Percentiles rank a stretch among this genome's conserved stretches.
phyloP scores from a whole-genome alignment of 2,329 filamentous ascomycete species.

The Cercospora brassicicola region DNA sequence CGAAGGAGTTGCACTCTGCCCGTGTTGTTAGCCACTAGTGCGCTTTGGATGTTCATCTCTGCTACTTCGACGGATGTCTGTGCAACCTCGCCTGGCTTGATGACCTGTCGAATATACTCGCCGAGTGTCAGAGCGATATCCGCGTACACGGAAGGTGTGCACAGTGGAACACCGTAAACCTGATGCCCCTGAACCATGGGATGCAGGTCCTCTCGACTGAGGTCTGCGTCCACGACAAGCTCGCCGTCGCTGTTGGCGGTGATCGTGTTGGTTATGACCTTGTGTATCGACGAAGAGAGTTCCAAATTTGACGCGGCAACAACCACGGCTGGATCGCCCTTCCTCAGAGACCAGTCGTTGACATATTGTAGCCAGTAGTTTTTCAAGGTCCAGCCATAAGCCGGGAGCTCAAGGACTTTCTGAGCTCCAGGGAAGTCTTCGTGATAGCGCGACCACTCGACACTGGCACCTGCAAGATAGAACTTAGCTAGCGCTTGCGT shows the following conservation, averaged over 20 bases:
- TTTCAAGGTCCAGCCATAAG: conserved; percentile 38
- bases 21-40: conserved; percentile 26
- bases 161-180: conserved; percentile 42
- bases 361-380: conserved; percentile 42
- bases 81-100: conserved; percentile 4
- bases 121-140: conserved; percentile 41
- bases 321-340: conserved; percentile 27
- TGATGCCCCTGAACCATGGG: conserved; percentile 49
- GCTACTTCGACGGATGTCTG: conserved; percentile 41
- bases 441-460: conserved; percentile 64
- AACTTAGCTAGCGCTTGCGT: conserved; percentile 51
- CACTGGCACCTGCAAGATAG: conserved; percentile 54
- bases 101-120: conserved; percentile 22
- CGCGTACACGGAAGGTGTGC: conserved; percentile 42
- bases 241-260: conserved; percentile 28
- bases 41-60: conserved; percentile 43
- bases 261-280: conserved; percentile 41
- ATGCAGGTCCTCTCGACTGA: conserved; percentile 44
- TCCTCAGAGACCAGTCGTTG: conserved; percentile 36
- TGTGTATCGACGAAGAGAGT: conserved; percentile 43
- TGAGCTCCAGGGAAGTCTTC: conserved; percentile 46
- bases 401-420: conserved; percentile 53
- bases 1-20: conserved; percentile 16
- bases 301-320: conserved; percentile 22
- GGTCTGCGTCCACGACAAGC: conserved; percentile 43